Conservation (phyloP, 805 yeast genomes). For the Kazachstania bromeliacearum region DNA sequence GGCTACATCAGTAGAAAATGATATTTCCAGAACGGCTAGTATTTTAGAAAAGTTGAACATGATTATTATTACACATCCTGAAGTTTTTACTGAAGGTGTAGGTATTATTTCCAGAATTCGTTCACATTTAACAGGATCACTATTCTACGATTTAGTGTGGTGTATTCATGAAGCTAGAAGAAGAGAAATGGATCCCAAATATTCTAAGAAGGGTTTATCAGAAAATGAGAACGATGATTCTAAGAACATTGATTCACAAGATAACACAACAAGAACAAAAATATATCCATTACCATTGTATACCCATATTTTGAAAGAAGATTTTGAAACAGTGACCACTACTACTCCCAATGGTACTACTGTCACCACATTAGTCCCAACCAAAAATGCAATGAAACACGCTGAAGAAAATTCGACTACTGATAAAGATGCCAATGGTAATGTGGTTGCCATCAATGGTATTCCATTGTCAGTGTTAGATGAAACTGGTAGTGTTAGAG, state of each 20-base stretch:
- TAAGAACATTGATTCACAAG: slow-evolving; percentile 9
- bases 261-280: slow-evolving; percentile 20
- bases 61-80: slow-evolving; percentile 81
- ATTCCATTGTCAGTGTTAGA: slow-evolving; percentile 64
- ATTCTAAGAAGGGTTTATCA: slow-evolving; percentile 26
- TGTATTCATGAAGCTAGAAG: slow-evolving; percentile 90
- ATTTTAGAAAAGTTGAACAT: slow-evolving; percentile 82
- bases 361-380: slow-evolving; percentile 79
- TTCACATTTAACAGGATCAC: slow-evolving; percentile 82
- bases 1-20: slow-evolving; percentile 77
- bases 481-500: slow-evolving; percentile 63
- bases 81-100: slow-evolving; percentile 60
- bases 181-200: slow-evolving; percentile 40
- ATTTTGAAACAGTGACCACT: slow-evolving; percentile 72
- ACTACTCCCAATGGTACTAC: slow-evolving; percentile 93
- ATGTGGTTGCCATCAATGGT: slow-evolving; percentile 51
- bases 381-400: slow-evolving; percentile 56
- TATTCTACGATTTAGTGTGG: slow-evolving; percentile 88
- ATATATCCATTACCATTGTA: slow-evolving; percentile 79
- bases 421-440: slow-evolving; percentile 16
- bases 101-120: slow-evolving; percentile 81
- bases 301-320: slow-evolving; percentile 82
- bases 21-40: slow-evolving; percentile 83
- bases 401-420: slow-evolving; percentile 24
- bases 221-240: slow-evolving; percentile 28